These are phyloP conservation scores for Penicillium hesseltinei DNA, from an alignment of 2,329 filamentous ascomycete genomes.

Conservation along the genomic window DNA sequence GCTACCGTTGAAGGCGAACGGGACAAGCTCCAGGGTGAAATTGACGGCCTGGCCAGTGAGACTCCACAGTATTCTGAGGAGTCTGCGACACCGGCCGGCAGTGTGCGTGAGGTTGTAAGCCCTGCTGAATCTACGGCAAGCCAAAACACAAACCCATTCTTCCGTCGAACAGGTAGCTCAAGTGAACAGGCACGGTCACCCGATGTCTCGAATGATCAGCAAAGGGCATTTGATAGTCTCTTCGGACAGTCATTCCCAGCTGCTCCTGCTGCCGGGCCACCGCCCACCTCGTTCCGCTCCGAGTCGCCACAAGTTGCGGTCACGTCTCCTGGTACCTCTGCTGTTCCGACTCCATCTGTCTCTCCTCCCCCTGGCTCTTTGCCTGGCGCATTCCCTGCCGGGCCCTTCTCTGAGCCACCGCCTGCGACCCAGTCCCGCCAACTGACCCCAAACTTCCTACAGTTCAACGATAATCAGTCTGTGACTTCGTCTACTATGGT, in stretches of 20 bases:
- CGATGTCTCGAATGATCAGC: conserved; percentile 45
- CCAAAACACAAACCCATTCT: conserved; percentile 88
- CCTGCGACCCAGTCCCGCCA: conserved; percentile 72
- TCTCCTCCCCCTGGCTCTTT: conserved; percentile 55
- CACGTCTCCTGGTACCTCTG: conserved; percentile 47
- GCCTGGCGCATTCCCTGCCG: conserved; percentile 24
- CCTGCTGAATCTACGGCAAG: conserved; percentile 63
- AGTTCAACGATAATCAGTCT: conserved; percentile 67
- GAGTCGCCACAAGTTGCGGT: conserved; percentile 45
- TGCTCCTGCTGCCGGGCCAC: conserved; percentile 40
- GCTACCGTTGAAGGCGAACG: conserved; percentile 83
- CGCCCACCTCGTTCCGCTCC: conserved; percentile 62
- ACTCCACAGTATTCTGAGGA: conserved; percentile 57
- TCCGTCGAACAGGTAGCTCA: conserved; percentile 58
- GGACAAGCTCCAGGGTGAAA: conserved; percentile 81
- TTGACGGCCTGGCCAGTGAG: conserved; percentile 64
- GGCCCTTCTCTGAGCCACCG: conserved; percentile 44
- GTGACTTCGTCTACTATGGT: conserved; percentile 75
- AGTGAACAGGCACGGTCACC: conserved; percentile 53
- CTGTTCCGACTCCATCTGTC: conserved; percentile 60
- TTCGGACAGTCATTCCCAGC: conserved; percentile 69
- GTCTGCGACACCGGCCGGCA: conserved; percentile 33
- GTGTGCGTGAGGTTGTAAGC: conserved; percentile 60
- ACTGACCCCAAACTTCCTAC: conserved; percentile 72
- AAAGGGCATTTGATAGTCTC: conserved; percentile 79